A percentile compares a stretch with the other conserved stretches of the same genome.
Evolutionary conservation across 1,139 yeast species (phyloP).

Genomic region (Nakaseomyces sp.): DNA sequence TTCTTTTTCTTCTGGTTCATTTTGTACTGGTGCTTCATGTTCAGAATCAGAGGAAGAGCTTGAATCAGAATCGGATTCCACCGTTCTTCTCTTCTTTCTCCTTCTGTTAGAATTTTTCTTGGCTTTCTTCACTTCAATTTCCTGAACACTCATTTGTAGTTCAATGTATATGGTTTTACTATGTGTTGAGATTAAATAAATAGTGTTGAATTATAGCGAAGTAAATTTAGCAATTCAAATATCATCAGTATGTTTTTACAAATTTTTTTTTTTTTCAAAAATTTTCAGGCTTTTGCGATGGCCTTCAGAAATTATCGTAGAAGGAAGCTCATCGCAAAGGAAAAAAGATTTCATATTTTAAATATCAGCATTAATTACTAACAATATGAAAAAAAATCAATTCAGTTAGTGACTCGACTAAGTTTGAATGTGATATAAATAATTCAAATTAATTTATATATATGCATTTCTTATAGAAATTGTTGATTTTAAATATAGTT

Average conservation of each 20-base stretch:
- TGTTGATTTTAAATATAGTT: background rate
- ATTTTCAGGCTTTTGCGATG: background rate
- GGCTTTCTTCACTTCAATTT: conserved; percentile 14
- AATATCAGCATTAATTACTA: no score
- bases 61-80: conserved; percentile 43
- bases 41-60: conserved; percentile 30
- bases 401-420: no score
- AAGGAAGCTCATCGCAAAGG: background rate
- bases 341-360: no score
- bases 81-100: conserved; percentile 76
- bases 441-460: no score
- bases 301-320: background rate
- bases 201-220: no score
- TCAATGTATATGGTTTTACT: no score
- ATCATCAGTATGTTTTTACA: background rate
- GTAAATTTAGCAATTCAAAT: no score
- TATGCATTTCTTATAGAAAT: background rate
- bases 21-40: conserved; percentile 21
- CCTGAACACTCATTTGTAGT: conserved; percentile 21
- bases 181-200: no score
- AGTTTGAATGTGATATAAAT: no score
- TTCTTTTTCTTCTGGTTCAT: conserved; percentile 11
- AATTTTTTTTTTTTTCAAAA: background rate
- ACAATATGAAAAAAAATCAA: no score
- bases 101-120: conserved; percentile 34